phyloP scores from a whole-genome alignment of 345 rosid species.

The Aethionema arabicum region DNA sequence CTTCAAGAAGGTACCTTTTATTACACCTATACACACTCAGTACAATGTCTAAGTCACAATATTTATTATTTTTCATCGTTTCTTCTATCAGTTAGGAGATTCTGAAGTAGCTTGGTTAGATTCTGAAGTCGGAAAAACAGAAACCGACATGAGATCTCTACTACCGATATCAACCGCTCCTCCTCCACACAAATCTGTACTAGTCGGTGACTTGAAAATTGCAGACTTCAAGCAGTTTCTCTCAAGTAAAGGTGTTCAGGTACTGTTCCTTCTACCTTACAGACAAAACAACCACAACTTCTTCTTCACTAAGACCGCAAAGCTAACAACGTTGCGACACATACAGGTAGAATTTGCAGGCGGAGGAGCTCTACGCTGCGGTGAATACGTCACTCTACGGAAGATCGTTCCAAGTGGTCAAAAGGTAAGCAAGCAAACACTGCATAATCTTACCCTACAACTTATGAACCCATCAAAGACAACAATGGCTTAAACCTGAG shows the following conservation, averaged over 20 bases:
- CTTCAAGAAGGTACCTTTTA: conserved; percentile 69
- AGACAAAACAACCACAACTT: no score
- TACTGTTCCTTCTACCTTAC: neutral
- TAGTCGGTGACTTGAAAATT: conserved; percentile 89
- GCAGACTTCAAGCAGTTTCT: conserved; percentile 94
- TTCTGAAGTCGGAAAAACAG: conserved; percentile 86
- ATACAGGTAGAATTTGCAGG: conserved; percentile 89
- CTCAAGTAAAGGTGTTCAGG: conserved; percentile 92
- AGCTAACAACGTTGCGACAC: neutral
- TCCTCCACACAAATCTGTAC: conserved; percentile 77
- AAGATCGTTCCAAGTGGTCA: conserved; percentile 75
- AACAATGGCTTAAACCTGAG: conserved; percentile 12
- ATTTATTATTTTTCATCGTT: neutral
- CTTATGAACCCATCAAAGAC: neutral
- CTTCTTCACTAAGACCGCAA: no score
- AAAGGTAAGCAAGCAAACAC: conserved; percentile 51
- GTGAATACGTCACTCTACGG: conserved; percentile 82
- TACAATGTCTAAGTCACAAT: neutral
- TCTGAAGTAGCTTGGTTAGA: conserved; percentile 93
- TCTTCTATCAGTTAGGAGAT: conserved; percentile 67
- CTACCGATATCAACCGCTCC: conserved; percentile 60
- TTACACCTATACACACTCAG: neutral
- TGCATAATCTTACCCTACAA: neutral
- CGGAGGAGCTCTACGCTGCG: conserved; percentile 90
- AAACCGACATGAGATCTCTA: conserved; percentile 59